Conservation (phyloP, 2,329 filamentous ascomycete species). For the Cladosporium sp. region DNA sequence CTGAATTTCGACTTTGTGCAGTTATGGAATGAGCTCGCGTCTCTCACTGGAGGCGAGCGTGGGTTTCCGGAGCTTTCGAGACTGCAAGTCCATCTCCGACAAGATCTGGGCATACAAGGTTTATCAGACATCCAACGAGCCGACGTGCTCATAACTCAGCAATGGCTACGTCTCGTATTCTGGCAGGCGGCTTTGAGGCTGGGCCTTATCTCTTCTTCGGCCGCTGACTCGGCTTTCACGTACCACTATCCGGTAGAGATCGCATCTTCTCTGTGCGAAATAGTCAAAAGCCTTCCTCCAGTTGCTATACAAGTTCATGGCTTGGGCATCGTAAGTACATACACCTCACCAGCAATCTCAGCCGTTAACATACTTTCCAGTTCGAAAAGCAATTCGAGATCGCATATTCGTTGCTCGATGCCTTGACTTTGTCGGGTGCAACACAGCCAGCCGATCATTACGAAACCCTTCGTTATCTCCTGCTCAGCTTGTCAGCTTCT, state of each 20-base stretch:
- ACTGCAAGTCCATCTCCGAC: constrained; percentile 20
- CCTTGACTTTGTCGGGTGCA: constrained; percentile 18
- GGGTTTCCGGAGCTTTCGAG: constrained; percentile 15
- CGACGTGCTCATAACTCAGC: constrained; percentile 24
- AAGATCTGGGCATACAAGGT: constrained; percentile 16
- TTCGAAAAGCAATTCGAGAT: constrained; percentile 28
- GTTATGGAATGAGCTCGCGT: constrained; percentile 20
- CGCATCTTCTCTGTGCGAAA: constrained; percentile 21
- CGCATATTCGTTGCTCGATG: constrained; percentile 23
- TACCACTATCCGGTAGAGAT: constrained; percentile 24
- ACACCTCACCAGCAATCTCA: background rate
- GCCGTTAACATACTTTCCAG: background rate
- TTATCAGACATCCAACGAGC: constrained; percentile 23
- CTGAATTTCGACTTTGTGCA: constrained; percentile 22
- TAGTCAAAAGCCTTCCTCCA: constrained; percentile 22
- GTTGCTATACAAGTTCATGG: constrained; percentile 24
- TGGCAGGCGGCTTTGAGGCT: constrained; percentile 25
- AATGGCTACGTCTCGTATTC: constrained; percentile 26
- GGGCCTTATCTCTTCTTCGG: constrained; percentile 21
- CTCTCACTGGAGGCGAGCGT: background rate
- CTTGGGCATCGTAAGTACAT: constrained; percentile 11
- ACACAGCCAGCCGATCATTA: constrained; percentile 20
- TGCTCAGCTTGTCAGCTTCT: constrained; percentile 21
- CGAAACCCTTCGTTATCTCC: constrained; percentile 21
- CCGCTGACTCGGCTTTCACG: constrained; percentile 21